A percentile compares a stretch with the other conserved stretches of the same genome.
Conservation (phyloP, 257 asterid genomes). For the Rubia yunnanensis region DNA sequence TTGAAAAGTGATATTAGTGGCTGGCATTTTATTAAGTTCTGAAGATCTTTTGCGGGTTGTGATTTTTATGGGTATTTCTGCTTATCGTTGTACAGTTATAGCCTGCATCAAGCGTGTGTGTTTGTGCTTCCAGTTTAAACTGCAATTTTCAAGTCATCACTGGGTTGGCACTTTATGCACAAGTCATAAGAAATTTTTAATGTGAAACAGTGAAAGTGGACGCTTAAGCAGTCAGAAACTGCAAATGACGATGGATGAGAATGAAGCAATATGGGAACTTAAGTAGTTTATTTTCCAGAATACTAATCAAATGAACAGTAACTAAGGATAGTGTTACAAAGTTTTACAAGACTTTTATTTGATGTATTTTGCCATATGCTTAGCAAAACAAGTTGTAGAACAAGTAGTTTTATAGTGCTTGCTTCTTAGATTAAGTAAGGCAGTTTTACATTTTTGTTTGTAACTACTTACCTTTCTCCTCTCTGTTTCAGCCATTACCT, state of each 20-base stretch:
- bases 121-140: not conserved
- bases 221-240: not conserved
- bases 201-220: not conserved
- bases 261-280: too few species aligned
- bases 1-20: not conserved
- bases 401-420: not conserved
- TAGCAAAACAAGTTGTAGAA: not conserved
- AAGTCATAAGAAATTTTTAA: not conserved
- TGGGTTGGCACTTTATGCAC: not conserved
- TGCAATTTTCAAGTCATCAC: not conserved
- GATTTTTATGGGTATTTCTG: too few species aligned
- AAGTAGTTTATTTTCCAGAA: too few species aligned
- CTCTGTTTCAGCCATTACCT: conserved; percentile 65
- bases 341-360: too few species aligned
- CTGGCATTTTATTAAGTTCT: not conserved
- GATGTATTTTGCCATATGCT: not conserved
- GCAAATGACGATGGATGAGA: not conserved
- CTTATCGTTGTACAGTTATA: too few species aligned
- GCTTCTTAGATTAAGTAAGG: not conserved
- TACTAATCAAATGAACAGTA: too few species aligned
- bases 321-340: too few species aligned
- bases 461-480: conserved; percentile 2
- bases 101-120: not conserved
- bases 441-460: not conserved
- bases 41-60: not conserved